Base-by-base conservation (phyloP, 768 basidiomycete genomes). In the Trametes maxima region DNA sequence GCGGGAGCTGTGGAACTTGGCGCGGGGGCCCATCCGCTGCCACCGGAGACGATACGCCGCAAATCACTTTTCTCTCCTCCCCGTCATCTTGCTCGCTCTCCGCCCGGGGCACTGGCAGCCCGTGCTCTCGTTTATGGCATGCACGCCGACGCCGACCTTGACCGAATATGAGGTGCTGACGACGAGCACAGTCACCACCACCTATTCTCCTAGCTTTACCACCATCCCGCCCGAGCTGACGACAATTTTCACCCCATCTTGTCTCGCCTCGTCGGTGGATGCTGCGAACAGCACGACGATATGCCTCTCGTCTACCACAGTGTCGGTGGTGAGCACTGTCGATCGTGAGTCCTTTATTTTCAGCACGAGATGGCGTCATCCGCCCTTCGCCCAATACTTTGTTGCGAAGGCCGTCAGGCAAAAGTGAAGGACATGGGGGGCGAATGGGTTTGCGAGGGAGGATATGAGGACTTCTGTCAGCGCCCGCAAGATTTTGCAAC, bases 81-180 rank as follows among this genome's bases (percentile, higher is more conserved):
- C 48, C 55, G 47, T 47, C 40, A 49, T 50, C 57, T 47, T 19
- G 44, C 40, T 13, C 19, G 19, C 21, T 21, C 39, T 19, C 46
- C 57, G 47, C 57, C 39, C 14, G 37, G 6, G 47, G 24, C 37
- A 11, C 17, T 13, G 48, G 28, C 17, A 10, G 5, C 28, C 25
- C 43, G 51, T 40, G 57, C 54, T 51, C 48, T 33, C 44, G 61
- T 63, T 63, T 28, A 72, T 72, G 70, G 67, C 80, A 55, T 84
- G 82, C 65, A 69, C 69, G 39, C 70, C 79, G 21, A 71, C 74
- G 52, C 77, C 82, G 48, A 82, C 80, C 7, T 71, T 72, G 65
- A 82, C 82, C 6, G 69, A 70, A 46, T 81, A 78, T 60, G 73
- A 70, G 46, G 68, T 75, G 5, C 35, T 79, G 65, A 76, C 75